Evolutionary conservation across 108 stramenopile species (phyloP).

Genomic region (Heterococcus sp.): DNA sequence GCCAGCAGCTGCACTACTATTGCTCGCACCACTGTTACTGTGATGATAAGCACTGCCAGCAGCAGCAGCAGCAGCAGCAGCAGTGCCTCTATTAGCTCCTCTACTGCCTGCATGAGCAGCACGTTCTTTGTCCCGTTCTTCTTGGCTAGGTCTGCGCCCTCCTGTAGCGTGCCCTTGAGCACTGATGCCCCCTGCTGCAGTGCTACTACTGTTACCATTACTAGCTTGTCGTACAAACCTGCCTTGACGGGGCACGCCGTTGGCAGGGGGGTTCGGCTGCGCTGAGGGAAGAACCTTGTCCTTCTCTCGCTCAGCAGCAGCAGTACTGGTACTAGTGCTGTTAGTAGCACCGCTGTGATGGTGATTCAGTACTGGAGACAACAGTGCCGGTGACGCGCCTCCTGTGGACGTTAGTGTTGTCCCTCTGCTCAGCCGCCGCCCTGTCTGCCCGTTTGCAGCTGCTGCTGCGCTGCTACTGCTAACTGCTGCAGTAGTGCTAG

Average conservation of each 20-base stretch:
- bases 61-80: background rate
- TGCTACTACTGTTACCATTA: background rate
- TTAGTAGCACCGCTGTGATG: background rate
- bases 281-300: background rate
- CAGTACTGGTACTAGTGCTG: too few relatives aligned
- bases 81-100: background rate
- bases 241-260: background rate
- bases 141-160: background rate
- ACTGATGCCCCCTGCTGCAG: background rate
- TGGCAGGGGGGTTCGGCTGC: background rate
- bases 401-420: background rate
- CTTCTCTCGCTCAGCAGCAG: background rate
- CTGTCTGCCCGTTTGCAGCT: background rate
- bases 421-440: background rate
- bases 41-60: background rate
- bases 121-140: background rate
- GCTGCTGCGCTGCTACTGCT: too few relatives aligned
- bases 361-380: background rate
- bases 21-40: background rate
- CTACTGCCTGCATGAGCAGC: background rate
- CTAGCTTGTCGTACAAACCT: background rate
- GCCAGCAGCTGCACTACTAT: background rate
- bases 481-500: too few relatives aligned
- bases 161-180: background rate
- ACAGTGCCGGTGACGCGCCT: background rate